phyloP scores from a whole-genome alignment of 2,329 filamentous ascomycete species.

The Nothophoma quercina region DNA sequence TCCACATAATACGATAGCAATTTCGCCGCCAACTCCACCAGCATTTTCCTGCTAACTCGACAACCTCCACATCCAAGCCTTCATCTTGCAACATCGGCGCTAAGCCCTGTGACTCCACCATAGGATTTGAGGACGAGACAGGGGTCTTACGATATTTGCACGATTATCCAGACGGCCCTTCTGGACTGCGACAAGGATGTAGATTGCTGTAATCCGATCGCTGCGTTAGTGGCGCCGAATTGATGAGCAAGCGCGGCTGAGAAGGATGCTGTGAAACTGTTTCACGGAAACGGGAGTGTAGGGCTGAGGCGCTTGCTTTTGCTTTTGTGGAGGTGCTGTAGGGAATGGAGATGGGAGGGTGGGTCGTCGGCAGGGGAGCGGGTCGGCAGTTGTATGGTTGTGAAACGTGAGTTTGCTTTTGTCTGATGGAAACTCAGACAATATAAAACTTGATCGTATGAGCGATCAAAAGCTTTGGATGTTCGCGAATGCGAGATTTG shows the following conservation, averaged over 20 bases:
- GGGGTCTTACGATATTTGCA: background rate
- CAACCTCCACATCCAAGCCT: background rate
- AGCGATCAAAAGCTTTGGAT: too few relatives aligned
- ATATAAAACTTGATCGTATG: background rate
- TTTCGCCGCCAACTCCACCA: background rate
- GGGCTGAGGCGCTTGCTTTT: conserved; percentile 3
- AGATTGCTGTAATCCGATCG: background rate
- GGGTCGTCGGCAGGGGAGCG: conserved; percentile 1
- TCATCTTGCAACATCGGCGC: background rate
- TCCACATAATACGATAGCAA: background rate
- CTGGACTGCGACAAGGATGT: conserved; percentile 4
- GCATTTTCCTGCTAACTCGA: background rate
- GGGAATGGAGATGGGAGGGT: background rate
- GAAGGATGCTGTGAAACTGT: conserved; percentile 1
- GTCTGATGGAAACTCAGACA: background rate
- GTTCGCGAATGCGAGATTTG: too few relatives aligned
- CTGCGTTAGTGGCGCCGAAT: conserved; percentile 9
- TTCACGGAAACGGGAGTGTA: conserved; percentile 8
- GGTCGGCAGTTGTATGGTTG: conserved; percentile 1
- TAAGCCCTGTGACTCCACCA: background rate
- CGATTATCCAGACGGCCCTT: conserved; percentile 4
- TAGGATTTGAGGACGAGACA: background rate
- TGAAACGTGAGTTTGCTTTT: conserved; percentile 6
- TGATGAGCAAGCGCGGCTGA: conserved; percentile 6
- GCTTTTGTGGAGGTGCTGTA: conserved; percentile 12